Evolutionary conservation across 208 protist genomes (phyloP), one percentile per base, ranked within the genome.

Genomic region (Crithidia expoeki): DNA sequence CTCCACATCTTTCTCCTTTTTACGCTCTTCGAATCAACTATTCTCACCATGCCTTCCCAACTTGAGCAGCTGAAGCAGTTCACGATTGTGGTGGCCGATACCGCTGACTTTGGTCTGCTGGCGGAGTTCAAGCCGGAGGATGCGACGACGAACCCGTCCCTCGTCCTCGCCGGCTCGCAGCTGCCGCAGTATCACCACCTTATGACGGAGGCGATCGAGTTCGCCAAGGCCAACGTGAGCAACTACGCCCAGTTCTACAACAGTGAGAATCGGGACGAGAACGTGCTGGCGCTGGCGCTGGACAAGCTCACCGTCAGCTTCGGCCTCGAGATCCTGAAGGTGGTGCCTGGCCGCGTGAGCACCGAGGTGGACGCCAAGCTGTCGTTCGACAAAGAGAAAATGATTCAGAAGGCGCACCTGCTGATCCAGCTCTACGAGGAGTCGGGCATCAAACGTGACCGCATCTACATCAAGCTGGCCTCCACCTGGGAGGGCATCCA

Each of bases 401-500:
- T 90, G 81, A 88, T 99, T 11, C 70, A 68, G 17, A 99, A 99
- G 89, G 98, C 96, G 16, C 71, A 75, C 42, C 81, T 98, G 57
- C 60, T 99, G 33, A 97, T 99, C 46, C 74, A 72, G 36, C 64
- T 99, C 47, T 99, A 99, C 90, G 88, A 98, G 69, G 95, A 97
- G 60, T 77, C 79, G 34, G 98, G 98, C 52, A 90, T 99, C 55
- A 21, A 57, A 44, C 93, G 85, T 34, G 84, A 97, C 19, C 85
- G 98, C 61, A 83, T 99, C 27, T 94, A 99, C 68, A 89, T 99
- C 50, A 99, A 99, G 79, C 67, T 99, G 16, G 98, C 98, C 42
- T 92, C 95, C 44, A 99, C 98, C 0, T 99, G 98, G 98, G 98
- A 99, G 81, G 98, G 98, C 55, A 96, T 98, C 66, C 74, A 98